Percentiles rank a stretch among this genome's conserved stretches.
phyloP scores from a whole-genome alignment of 345 rosid genomes.

The Citrus unshiu region DNA sequence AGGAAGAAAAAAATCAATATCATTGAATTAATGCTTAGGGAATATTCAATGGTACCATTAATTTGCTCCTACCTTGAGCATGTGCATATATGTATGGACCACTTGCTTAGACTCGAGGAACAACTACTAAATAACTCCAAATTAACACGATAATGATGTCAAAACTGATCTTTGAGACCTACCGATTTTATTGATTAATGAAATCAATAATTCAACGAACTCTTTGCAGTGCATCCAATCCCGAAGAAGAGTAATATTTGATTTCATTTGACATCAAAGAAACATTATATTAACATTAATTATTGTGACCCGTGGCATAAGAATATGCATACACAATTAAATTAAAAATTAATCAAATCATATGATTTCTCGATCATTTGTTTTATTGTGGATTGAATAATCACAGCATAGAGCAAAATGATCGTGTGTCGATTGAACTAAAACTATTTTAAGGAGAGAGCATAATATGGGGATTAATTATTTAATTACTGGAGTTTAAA shows the following conservation, averaged over 20 bases:
- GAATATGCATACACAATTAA: no score
- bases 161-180: no score
- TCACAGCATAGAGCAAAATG: neutral
- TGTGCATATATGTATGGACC: neutral
- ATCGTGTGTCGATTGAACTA: neutral
- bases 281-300: no score
- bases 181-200: no score
- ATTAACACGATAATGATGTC: neutral
- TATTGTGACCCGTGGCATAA: neutral
- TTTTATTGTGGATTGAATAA: neutral
- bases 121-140: neutral
- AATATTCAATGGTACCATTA: neutral
- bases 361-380: neutral
- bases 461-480: no score
- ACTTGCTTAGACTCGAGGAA: neutral
- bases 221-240: no score
- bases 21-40: neutral
- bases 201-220: no score
- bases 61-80: neutral
- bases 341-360: neutral
- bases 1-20: neutral
- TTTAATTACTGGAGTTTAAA: no score
- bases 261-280: no score
- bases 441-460: neutral
- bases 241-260: no score